Evolutionary conservation across 345 rosid genomes (phyloP), one percentile per base, ranked within the genome.

Genomic region (Citrus reticulata): DNA sequence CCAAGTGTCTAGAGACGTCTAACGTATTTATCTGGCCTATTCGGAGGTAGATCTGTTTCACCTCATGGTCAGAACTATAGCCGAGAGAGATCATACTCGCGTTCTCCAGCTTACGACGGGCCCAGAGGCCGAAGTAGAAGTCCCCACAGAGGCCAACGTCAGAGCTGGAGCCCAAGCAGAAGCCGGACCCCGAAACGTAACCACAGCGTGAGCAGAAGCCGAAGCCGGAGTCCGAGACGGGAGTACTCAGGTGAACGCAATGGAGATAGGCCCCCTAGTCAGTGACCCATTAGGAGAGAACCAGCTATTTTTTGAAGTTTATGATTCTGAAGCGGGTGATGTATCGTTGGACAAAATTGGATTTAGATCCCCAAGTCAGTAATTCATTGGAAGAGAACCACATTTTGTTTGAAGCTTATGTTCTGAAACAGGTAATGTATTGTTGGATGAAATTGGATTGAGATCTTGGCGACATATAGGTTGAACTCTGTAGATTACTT

Each of bases 211-310:
- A 84, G 84, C 68, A 72, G 70, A 29, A 86, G 81, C 29, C 67
- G 90, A 81, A 92, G 95, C 83, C 82, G 5, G 27, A 88, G 89
- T 70, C 92, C 85, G 6, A 80, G 66, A 46, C 82, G 9, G 37
- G 84, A 70, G 13, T 78, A 85, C 77, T 62, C 85, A 4, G 83
- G 82, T 78, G 89, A 72, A 69, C 32, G 24, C 19, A 84, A 83
- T 59, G 91, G 91, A 75, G 91, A 83, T 30, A 87, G 93, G 84
- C 91, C 98, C 83, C 95, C 97, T 27, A 89, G 91, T 83, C 91
- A 78, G 80, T 93, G 91, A 93, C 65, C 35, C 22, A 9, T 55
- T 20, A 16, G 46, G 22, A 20, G 30, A 55, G 32, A 62, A 72
- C 57, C 11, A 32, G 77, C 40, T 19, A 61, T 59, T 61, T 37